Evolutionary conservation across 352 stramenopile genomes (phyloP).

Genomic region (Phytophthora agathidicida): DNA sequence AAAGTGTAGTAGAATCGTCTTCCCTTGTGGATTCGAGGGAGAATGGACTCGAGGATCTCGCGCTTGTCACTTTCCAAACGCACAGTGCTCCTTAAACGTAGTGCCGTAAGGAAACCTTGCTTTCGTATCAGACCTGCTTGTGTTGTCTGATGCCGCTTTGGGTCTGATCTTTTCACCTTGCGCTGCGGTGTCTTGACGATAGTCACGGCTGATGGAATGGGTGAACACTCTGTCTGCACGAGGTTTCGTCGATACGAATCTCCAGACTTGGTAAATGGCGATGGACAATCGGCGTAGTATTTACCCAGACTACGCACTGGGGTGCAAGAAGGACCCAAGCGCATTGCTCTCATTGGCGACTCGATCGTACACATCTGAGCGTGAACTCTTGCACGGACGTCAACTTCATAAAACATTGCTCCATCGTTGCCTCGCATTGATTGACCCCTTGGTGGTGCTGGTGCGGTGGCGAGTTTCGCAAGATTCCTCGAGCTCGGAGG

Average conservation of each 20-base stretch:
- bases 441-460: constrained; percentile 3
- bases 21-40: constrained; percentile 27
- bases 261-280: background rate
- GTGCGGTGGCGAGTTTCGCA: no score
- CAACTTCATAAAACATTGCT: constrained; percentile 15
- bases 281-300: constrained; percentile 23
- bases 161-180: background rate
- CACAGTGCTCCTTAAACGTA: constrained; percentile 1
- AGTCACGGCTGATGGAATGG: background rate
- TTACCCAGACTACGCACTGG: constrained; percentile 48
- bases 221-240: background rate
- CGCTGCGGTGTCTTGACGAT: background rate
- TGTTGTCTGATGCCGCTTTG: background rate
- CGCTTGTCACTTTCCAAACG: constrained; percentile 1
- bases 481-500: no score
- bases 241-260: constrained; percentile 3
- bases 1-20: constrained; percentile 39
- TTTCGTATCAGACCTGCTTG: constrained; percentile 33
- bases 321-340: constrained; percentile 40
- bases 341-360: constrained; percentile 53
- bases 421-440: background rate
- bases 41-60: constrained; percentile 6
- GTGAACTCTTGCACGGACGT: constrained; percentile 24
- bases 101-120: constrained; percentile 41
- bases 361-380: constrained; percentile 26